phyloP scores from a whole-genome alignment of 2,329 filamentous ascomycete species.

The Botrytis aclada region DNA sequence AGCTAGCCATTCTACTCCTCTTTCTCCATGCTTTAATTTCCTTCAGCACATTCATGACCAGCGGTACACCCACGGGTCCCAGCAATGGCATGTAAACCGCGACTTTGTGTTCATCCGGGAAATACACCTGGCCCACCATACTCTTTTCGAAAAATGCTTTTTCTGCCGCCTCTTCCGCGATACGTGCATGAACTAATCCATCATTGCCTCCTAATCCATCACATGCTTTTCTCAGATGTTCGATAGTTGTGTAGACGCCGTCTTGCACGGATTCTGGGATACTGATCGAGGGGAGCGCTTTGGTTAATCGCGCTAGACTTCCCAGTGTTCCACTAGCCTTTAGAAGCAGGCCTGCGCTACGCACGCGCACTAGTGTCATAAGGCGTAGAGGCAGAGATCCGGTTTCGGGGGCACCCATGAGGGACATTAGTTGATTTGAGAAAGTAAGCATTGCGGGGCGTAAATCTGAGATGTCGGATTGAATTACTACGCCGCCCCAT shows the following conservation, averaged over 20 bases:
- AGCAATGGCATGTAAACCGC: conserved; percentile 91
- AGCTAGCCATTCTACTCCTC: conserved; percentile 25
- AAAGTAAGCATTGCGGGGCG: conserved; percentile 84
- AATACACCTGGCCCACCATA: conserved; percentile 98
- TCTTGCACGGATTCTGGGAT: conserved; percentile 85
- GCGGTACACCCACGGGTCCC: conserved; percentile 84
- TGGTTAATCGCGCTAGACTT: conserved; percentile 81
- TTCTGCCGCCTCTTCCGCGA: conserved; percentile 86
- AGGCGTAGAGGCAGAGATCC: conserved; percentile 83
- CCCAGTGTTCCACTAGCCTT: conserved; percentile 91
- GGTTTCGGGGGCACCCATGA: conserved; percentile 79
- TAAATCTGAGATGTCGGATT: conserved; percentile 59
- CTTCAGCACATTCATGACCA: conserved; percentile 79
- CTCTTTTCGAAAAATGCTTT: conserved; percentile 97
- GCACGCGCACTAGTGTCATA: conserved; percentile 79
- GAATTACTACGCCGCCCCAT: conserved; percentile 77
- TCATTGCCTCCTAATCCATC: conserved; percentile 61
- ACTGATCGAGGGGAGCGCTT: conserved; percentile 82
- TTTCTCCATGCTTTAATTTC: conserved; percentile 59
- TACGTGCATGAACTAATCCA: conserved; percentile 75
- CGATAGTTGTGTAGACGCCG: conserved; percentile 76
- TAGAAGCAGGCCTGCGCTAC: conserved; percentile 78
- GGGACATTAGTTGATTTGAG: conserved; percentile 81
- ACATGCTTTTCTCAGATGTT: conserved; percentile 75
- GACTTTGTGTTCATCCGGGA: conserved; percentile 97